phyloP scores from a whole-genome alignment of 1,284 basidiomycete genomes.

The Tilletiopsis washingtonensis region DNA sequence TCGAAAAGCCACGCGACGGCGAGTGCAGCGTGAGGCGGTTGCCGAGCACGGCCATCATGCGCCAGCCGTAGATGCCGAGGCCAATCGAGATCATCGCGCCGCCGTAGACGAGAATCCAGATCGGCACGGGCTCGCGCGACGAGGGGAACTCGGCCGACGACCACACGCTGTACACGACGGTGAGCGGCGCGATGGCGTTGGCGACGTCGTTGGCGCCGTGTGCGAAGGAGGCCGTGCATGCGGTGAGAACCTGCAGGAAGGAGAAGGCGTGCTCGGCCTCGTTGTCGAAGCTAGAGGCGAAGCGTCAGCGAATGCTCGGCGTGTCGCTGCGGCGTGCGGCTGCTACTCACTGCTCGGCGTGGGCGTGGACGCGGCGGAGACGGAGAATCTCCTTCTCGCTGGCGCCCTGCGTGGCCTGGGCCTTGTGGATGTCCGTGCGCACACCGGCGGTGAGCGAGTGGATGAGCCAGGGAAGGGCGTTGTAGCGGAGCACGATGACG shows the following conservation, averaged over 20 bases:
- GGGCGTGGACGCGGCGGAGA: background rate
- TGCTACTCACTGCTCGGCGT: too few relatives aligned
- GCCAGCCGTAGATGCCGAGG: conserved; percentile 21
- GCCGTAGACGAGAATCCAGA: conserved; percentile 23
- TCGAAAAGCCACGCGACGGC: conserved; percentile 24
- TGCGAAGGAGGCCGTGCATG: conserved; percentile 21
- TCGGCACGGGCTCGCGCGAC: conserved; percentile 8
- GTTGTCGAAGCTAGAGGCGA: too few relatives aligned
- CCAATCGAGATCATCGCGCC: conserved; percentile 20
- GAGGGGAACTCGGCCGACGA: conserved; percentile 9
- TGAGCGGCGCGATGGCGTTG: conserved; percentile 22
- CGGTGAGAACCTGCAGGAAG: conserved; percentile 27
- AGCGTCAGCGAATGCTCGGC: too few relatives aligned
- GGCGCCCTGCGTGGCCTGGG: conserved; percentile 8
- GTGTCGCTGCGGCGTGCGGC: too few relatives aligned
- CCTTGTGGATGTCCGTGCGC: conserved; percentile 19
- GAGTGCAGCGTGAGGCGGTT: conserved; percentile 25
- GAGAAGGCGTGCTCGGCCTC: conserved; percentile 24
- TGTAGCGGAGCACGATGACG: conserved; percentile 20
- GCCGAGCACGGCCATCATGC: conserved; percentile 22
- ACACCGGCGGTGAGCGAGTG: conserved; percentile 16
- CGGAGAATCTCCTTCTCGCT: background rate
- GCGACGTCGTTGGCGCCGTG: conserved; percentile 28
- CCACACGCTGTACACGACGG: conserved; percentile 22
- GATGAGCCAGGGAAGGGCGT: conserved; percentile 13